Percentiles rank a stretch among this genome's conserved stretches.
phyloP scores from a whole-genome alignment of 163 green algal species.

The Volvox carteri region DNA sequence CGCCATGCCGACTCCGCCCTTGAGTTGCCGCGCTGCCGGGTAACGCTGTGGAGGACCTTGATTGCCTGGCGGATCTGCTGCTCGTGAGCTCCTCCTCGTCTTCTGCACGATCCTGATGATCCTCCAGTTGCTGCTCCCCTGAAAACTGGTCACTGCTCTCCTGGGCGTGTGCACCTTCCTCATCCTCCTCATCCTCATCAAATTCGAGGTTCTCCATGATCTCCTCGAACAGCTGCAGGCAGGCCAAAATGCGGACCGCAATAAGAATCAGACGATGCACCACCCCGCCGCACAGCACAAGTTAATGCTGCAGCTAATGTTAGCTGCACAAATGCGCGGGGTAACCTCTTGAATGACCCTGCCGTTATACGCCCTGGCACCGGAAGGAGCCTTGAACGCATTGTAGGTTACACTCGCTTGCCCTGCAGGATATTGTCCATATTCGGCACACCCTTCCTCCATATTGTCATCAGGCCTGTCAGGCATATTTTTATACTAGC shows the following conservation, averaged over 20 bases:
- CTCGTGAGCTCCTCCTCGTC: neutral
- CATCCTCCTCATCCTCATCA: slow-evolving; percentile 12
- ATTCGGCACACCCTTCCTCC: too few species aligned
- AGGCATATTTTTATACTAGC: neutral
- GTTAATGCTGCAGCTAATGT: neutral
- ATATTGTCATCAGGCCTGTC: neutral
- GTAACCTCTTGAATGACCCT: neutral
- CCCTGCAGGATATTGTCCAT: too few species aligned
- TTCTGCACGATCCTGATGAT: neutral
- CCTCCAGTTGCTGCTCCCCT: neutral
- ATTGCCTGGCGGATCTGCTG: neutral
- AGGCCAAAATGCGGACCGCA: neutral
- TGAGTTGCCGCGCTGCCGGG: neutral
- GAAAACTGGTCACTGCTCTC: too few species aligned
- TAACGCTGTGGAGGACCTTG: neutral
- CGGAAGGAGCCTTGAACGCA: too few species aligned
- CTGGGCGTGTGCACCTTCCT: neutral
- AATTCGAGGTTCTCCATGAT: slow-evolving; percentile 25
- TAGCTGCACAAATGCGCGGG: neutral
- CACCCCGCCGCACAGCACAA: neutral
- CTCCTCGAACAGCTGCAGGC: neutral
- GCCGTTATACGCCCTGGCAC: neutral
- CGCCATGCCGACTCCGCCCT: neutral
- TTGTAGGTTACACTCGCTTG: too few species aligned
- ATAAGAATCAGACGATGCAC: neutral